Percentiles rank a stretch among this genome's conserved stretches.
These are phyloP conservation scores for Microstroma glucosiphilum DNA, from an alignment of 1,284 basidiomycete genomes.

Conservation along the genomic window DNA sequence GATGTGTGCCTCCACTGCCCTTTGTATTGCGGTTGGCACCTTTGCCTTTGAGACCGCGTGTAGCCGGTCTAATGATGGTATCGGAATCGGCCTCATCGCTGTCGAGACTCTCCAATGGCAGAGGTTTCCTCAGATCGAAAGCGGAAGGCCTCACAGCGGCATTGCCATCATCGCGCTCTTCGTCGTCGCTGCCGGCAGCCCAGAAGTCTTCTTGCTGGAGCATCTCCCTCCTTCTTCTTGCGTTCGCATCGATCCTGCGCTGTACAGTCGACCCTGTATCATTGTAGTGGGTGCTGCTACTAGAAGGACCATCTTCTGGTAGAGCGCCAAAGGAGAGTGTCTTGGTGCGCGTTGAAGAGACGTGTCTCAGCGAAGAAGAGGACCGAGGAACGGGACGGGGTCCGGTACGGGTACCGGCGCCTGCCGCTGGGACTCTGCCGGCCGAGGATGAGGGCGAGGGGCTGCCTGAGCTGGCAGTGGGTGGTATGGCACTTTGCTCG, in stretches of 20 bases:
- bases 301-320: conserved; percentile 25
- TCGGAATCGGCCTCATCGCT: conserved; percentile 11
- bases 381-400: conserved; percentile 33
- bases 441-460: not conserved
- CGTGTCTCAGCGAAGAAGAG: conserved; percentile 34
- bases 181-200: conserved; percentile 20
- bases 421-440: conserved; percentile 25
- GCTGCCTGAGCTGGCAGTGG: not conserved
- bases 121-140: no score
- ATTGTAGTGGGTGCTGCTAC: conserved; percentile 14
- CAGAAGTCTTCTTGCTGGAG: conserved; percentile 18
- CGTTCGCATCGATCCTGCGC: conserved; percentile 26
- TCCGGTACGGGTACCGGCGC: conserved; percentile 31
- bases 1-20: not conserved
- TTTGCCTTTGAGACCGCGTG: no score
- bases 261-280: conserved; percentile 22
- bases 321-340: conserved; percentile 24
- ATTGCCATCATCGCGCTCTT: conserved; percentile 14
- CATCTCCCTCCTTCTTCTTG: conserved; percentile 18
- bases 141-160: conserved; percentile 7
- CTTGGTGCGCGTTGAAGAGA: conserved; percentile 19
- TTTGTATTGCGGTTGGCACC: no score
- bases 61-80: not conserved
- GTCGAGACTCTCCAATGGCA: not conserved
- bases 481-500: not conserved